A percentile compares a stretch with the other conserved stretches of the same genome.
Conservation (phyloP, 2,329 filamentous ascomycete genomes). For the Nothopassalora personata region DNA sequence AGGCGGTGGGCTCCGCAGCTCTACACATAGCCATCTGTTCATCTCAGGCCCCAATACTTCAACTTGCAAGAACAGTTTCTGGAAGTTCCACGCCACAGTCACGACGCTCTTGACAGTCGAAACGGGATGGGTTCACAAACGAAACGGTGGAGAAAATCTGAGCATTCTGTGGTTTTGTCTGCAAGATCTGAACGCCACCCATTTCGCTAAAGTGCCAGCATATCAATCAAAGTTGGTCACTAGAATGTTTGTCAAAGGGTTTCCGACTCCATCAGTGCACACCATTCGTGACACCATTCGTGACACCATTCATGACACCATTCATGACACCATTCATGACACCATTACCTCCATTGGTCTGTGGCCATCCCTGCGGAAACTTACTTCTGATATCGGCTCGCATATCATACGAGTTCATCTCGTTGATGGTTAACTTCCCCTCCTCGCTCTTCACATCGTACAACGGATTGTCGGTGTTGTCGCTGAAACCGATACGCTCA, state of each 20-base stretch:
- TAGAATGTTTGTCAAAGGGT: neutral
- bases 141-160: neutral
- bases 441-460: slow-evolving; percentile 60
- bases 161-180: neutral
- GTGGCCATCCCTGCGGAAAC: slow-evolving; percentile 17
- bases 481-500: slow-evolving; percentile 52
- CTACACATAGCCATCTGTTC: neutral
- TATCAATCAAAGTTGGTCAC: neutral
- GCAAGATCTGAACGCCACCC: neutral
- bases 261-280: neutral
- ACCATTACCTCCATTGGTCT: slow-evolving; percentile 3
- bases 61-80: too few species aligned
- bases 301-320: too few species aligned
- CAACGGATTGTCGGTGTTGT: slow-evolving; percentile 51
- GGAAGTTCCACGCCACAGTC: too few species aligned
- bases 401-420: slow-evolving; percentile 58
- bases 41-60: too few species aligned
- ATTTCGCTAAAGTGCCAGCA: neutral
- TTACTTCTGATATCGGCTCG: slow-evolving; percentile 20
- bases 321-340: slow-evolving; percentile 2
- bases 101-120: too few species aligned
- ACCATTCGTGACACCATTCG: slow-evolving; percentile 4
- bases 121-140: neutral
- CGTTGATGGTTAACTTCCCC: slow-evolving; percentile 61
- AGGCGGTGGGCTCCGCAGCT: neutral